Base-by-base conservation (phyloP, 208 protist genomes). In the Leishmania turanica region DNA sequence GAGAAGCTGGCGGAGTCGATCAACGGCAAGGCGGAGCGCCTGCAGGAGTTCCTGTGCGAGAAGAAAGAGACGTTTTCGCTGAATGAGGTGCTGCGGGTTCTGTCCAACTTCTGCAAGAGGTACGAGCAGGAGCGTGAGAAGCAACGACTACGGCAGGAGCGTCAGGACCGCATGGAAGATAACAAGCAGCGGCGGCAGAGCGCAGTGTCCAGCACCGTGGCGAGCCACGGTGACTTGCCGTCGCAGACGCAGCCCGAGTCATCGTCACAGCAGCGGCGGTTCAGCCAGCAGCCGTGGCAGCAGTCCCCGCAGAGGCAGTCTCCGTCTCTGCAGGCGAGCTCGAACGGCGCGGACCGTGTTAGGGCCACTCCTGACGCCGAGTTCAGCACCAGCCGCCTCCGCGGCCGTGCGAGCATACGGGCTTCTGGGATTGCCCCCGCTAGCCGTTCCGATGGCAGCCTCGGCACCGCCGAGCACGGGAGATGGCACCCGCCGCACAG, bases 1-100 rank as follows among this genome's bases (percentile, higher is more conserved):
- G 89, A 96, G 85, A 82, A 84, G 62, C 84, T 93, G 15, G 76
- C 82, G 34, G 87, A 85, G 74, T 77, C 87, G 53, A 81, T 94
- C 53, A 80, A 93, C 42, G 65, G 77, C 21, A 87, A 90, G 34
- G 88, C 88, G 34, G 85, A 93, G 64, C 75, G 71, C 21, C 75
- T 96, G 83, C 83, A 69, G 24, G 79, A 86, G 13, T 95, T 90
- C 60, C 76, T 93, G 27, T 93, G 93, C 58, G 91, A 96, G 69
- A 77, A 78, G 37, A 83, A 81, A 54, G 80, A 89, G 6, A 89
- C 75, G 0, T 94, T 93, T 75, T 87, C 81, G 13, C 79, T 96
- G 73, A 89, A 91, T 34, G 90, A 95, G 73, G 81, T 84, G 51
- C 75, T 95, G 64, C 87, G 91, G 47, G 83, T 90, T 45, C 70